Percentiles rank a stretch among this genome's conserved stretches.
These are phyloP conservation scores for Arthromyces matolae DNA, from an alignment of 768 basidiomycete species.

Conservation along the genomic window DNA sequence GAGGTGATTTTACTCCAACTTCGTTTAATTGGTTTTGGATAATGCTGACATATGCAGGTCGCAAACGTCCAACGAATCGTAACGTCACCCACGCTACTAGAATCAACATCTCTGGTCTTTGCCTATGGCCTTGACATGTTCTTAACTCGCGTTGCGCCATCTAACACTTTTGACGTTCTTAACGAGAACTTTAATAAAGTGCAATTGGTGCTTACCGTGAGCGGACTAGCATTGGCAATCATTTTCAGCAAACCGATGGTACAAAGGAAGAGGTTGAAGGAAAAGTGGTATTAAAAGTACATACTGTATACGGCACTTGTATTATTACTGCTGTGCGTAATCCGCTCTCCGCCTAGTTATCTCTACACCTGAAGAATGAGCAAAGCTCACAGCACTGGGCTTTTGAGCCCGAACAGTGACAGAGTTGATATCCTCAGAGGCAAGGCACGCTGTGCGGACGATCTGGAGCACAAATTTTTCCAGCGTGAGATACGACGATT, in stretches of 20 bases:
- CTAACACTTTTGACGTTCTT: conserved; percentile 88
- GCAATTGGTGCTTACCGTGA: conserved; percentile 82
- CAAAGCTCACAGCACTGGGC: conserved; percentile 69
- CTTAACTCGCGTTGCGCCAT: conserved; percentile 79
- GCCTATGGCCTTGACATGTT: conserved; percentile 89
- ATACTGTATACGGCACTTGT: background rate
- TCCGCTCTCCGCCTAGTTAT: conserved; percentile 42
- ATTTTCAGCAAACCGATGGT: conserved; percentile 83
- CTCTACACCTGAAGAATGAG: conserved; percentile 57
- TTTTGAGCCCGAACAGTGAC: conserved; percentile 60
- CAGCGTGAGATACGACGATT: conserved; percentile 53
- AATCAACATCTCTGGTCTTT: conserved; percentile 89
- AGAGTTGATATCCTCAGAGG: conserved; percentile 28
- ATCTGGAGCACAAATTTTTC: conserved; percentile 55
- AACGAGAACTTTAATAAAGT: conserved; percentile 91
- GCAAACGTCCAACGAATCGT: conserved; percentile 64
- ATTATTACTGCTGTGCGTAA: conserved; percentile 13
- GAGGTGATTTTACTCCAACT: conserved; percentile 27
- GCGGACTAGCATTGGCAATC: conserved; percentile 70
- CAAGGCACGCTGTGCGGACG: conserved; percentile 34
- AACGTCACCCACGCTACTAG: conserved; percentile 80
- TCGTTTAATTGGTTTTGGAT: background rate
- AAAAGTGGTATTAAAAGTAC: conserved; percentile 63
- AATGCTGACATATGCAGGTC: conserved; percentile 41
- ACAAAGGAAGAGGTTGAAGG: conserved; percentile 56